Evolutionary conservation across 306 rosid species (phyloP), one percentile per base, ranked within the genome.

Genomic region (Phaseolus lunatus): DNA sequence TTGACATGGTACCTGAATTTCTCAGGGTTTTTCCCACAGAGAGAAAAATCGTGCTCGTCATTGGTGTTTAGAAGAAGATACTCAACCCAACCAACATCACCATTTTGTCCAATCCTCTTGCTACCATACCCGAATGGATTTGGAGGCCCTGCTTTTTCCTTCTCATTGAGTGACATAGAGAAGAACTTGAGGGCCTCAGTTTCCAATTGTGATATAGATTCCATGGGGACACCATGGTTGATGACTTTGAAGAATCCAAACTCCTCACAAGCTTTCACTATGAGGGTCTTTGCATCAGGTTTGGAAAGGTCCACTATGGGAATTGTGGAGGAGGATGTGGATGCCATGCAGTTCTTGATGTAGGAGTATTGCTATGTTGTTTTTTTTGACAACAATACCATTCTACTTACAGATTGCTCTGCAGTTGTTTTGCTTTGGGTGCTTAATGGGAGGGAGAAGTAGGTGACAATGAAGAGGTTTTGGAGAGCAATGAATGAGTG

Each of bases 41-140:
- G 47, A 8, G 89, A 81, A 77, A 33, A 81, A 27, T 78, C 86
- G 75, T 81, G 78, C n/a, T 89, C 87, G 24, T 76, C 70, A 57
- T 87, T 86, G 65, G 94, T 77, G 3, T 72, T 88, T 11, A 96
- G 75, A 61, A 95, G 96, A 63, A 96, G 98, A 37, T 92, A 96
- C 75, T 96, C 99, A 11, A 96, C 84, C 94, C 97, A 89, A n/a
- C 99, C 99, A n/a, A 87, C 82, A 64, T 96, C 99, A 48, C 97
- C 97, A 45, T 80, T 86, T 52, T 1, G 74, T 5, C 99, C 98
- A 71, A 96, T 91, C 5, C 54, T 58, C 22, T 86, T 92, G 89
- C 87, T 92, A 1, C 99, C 97, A 74, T 96, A 96, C 13, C 96
- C 98, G 22, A 89, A 87, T 1, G 97, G 99, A 41, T 83, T 69